Percentiles rank a stretch among this genome's conserved stretches.
phyloP scores from a whole-genome alignment of 495 filamentous ascomycete genomes.

The Corynascus novoguineensis region DNA sequence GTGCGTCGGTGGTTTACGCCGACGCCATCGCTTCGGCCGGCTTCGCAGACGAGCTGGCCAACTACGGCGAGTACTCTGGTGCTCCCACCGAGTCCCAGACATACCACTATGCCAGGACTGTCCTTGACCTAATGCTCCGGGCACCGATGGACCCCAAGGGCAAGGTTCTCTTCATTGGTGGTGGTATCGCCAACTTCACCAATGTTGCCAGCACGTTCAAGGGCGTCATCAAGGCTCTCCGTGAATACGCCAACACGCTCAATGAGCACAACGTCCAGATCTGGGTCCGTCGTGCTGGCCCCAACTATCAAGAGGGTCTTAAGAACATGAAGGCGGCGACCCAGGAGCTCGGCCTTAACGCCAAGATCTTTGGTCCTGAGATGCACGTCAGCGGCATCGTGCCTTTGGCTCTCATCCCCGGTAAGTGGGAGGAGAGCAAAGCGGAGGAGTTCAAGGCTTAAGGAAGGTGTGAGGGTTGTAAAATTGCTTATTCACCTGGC shows the following conservation, averaged over 20 bases:
- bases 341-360: constrained; percentile 83
- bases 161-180: constrained; percentile 98
- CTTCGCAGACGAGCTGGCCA: constrained; percentile 92
- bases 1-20: constrained; percentile 98
- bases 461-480: constrained; percentile 1
- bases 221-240: constrained; percentile 95
- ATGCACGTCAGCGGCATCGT: constrained; percentile 74
- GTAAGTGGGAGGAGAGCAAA: constrained; percentile 47
- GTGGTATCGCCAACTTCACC: constrained; percentile 99
- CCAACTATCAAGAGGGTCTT: constrained; percentile 99
- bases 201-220: constrained; percentile 97
- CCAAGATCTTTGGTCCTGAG: constrained; percentile 97
- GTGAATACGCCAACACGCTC: constrained; percentile 79
- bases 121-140: constrained; percentile 96
- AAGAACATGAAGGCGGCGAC: constrained; percentile 99
- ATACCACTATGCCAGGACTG: constrained; percentile 94
- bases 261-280: constrained; percentile 98
- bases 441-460: constrained; percentile 52
- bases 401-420: constrained; percentile 55
- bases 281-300: constrained; percentile 98
- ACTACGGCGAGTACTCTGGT: constrained; percentile 99
- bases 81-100: constrained; percentile 97
- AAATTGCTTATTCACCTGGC: constrained; percentile 4
- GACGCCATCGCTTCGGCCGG: constrained; percentile 97
- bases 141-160: constrained; percentile 79